phyloP scores from a whole-genome alignment of 441 rosid genomes.

The Brassica balearica region DNA sequence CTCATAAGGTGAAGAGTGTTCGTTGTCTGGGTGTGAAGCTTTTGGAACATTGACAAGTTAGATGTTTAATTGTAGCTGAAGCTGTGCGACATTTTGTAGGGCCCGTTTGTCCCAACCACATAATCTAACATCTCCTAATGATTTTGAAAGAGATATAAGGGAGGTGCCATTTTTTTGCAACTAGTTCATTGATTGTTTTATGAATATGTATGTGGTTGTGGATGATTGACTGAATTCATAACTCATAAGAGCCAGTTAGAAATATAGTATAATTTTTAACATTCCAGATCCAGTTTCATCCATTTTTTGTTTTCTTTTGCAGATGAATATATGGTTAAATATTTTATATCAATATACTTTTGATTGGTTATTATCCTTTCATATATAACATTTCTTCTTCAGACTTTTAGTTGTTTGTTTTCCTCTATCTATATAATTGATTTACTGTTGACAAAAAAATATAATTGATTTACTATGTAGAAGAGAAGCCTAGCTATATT shows the following conservation, averaged over 20 bases:
- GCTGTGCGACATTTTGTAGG: constrained; percentile 39
- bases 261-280: not conserved
- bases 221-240: constrained; percentile 2
- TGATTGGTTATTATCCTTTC: not conserved
- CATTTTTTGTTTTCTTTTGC: not conserved
- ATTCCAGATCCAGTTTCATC: constrained; percentile 4
- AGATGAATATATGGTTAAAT: not conserved
- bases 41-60: constrained; percentile 44
- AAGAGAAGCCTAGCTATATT: not conserved
- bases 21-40: constrained; percentile 37
- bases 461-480: not conserved
- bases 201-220: constrained; percentile 24
- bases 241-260: not conserved
- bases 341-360: not conserved
- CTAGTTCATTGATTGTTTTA: constrained; percentile 14
- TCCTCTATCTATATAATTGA: not conserved
- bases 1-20: constrained; percentile 33
- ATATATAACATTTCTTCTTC: not conserved
- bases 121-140: constrained; percentile 22
- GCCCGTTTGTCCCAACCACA: constrained; percentile 41
- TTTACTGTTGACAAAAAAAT: not conserved
- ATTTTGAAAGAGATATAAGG: constrained; percentile 8
- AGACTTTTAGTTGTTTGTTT: not conserved
- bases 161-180: constrained; percentile 22
- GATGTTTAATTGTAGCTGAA: constrained; percentile 38